phyloP scores from a whole-genome alignment of 2,329 filamentous ascomycete species.

The Fusarium sp. region DNA sequence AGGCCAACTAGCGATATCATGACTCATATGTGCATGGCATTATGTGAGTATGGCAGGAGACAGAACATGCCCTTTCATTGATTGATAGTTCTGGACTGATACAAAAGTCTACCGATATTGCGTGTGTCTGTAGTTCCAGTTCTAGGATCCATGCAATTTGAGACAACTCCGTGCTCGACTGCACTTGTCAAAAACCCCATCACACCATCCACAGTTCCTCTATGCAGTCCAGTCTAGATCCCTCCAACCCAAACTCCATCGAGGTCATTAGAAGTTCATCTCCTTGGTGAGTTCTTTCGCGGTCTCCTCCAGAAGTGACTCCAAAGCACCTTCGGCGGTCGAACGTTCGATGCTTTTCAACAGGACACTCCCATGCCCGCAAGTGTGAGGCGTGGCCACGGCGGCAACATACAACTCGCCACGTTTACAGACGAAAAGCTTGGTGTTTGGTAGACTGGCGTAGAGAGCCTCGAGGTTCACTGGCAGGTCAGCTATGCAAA shows the following conservation, averaged over 20 bases:
- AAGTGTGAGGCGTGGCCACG: background rate
- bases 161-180: background rate
- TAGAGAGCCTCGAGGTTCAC: background rate
- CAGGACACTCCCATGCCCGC: background rate
- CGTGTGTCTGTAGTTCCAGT: background rate
- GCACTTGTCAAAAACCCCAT: background rate
- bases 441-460: background rate
- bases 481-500: background rate
- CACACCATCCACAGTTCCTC: background rate
- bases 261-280: background rate
- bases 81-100: background rate
- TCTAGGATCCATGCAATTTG: too few relatives aligned
- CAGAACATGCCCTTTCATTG: background rate
- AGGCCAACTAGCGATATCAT: too few relatives aligned
- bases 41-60: background rate
- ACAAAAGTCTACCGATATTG: background rate
- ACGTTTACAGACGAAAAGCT: background rate
- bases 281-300: background rate
- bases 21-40: too few relatives aligned
- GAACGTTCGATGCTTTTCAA: background rate
- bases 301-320: background rate
- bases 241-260: background rate
- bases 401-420: background rate
- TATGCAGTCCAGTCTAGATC: background rate
- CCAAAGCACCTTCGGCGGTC: background rate